These are phyloP conservation scores for Gossypium schwendimanii DNA, from an alignment of 441 rosid genomes.

Conservation along the genomic window DNA sequence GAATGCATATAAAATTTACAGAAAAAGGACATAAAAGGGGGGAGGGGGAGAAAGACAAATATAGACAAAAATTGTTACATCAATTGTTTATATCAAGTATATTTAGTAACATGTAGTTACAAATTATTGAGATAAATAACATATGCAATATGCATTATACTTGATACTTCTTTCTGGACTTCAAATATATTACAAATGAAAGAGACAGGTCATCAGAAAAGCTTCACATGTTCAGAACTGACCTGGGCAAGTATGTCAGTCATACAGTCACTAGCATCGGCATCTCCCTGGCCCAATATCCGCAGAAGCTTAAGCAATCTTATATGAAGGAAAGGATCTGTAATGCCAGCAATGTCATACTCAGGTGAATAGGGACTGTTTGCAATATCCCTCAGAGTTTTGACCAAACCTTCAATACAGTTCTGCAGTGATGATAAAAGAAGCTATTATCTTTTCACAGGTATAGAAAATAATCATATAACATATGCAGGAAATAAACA, in stretches of 20 bases:
- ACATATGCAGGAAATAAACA: background rate
- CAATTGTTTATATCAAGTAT: too few relatives aligned
- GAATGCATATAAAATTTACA: background rate
- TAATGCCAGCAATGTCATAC: constrained; percentile 93
- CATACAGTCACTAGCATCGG: constrained; percentile 89
- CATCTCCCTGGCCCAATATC: constrained; percentile 87
- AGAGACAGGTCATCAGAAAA: constrained; percentile 5
- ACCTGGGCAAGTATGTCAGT: constrained; percentile 99
- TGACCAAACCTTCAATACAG: constrained; percentile 82
- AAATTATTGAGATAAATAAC: background rate
- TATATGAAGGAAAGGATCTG: constrained; percentile 95
- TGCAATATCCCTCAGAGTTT: constrained; percentile 73
- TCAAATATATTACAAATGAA: background rate
- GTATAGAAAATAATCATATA: background rate
- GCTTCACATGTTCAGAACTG: constrained; percentile 14
- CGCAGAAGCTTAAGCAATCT: constrained; percentile 84
- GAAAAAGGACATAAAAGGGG: background rate
- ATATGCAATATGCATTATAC: background rate
- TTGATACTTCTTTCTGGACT: background rate
- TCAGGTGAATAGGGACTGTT: constrained; percentile 97
- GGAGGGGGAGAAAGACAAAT: background rate
- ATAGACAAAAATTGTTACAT: background rate
- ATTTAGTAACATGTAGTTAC: background rate
- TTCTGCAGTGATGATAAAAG: constrained; percentile 44
- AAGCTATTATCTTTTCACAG: constrained; percentile 11